Evolutionary conservation across 2,329 filamentous ascomycete species (phyloP).

Genomic region (Stenocarpella maydis): DNA sequence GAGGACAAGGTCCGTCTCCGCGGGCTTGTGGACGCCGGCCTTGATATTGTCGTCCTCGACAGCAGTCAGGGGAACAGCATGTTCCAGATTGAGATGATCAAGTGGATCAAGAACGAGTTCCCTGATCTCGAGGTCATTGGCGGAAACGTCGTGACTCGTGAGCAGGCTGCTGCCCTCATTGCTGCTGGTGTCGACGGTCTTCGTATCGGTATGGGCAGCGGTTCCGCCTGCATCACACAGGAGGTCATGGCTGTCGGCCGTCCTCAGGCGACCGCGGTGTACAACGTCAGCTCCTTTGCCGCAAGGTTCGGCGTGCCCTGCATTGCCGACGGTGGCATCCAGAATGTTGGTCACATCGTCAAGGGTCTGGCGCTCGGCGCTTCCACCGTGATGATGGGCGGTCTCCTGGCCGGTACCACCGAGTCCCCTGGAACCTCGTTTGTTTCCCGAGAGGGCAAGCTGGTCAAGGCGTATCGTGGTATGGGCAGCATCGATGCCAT

Average conservation of each 20-base stretch:
- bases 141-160: constrained; percentile 97
- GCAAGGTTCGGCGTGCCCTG: constrained; percentile 94
- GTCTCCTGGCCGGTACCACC: constrained; percentile 93
- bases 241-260: constrained; percentile 99
- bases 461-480: constrained; percentile 98
- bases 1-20: constrained; percentile 89
- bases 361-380: constrained; percentile 96
- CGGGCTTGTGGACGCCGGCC: constrained; percentile 90
- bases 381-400: constrained; percentile 98
- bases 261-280: constrained; percentile 92
- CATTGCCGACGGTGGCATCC: constrained; percentile 96
- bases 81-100: constrained; percentile 99
- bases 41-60: constrained; percentile 95
- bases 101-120: constrained; percentile 89
- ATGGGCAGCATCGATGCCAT: constrained; percentile 99
- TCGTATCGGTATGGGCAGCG: constrained; percentile 98
- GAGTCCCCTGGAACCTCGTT: constrained; percentile 98
- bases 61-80: constrained; percentile 98
- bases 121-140: constrained; percentile 92
- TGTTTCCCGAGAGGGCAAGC: constrained; percentile 93
- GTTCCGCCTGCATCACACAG: constrained; percentile 97
- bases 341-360: constrained; percentile 98
- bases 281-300: constrained; percentile 88
- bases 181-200: constrained; percentile 94
- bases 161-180: constrained; percentile 92